Conservation (phyloP, 768 basidiomycete species). For the Hebeloma cylindrosporum region DNA sequence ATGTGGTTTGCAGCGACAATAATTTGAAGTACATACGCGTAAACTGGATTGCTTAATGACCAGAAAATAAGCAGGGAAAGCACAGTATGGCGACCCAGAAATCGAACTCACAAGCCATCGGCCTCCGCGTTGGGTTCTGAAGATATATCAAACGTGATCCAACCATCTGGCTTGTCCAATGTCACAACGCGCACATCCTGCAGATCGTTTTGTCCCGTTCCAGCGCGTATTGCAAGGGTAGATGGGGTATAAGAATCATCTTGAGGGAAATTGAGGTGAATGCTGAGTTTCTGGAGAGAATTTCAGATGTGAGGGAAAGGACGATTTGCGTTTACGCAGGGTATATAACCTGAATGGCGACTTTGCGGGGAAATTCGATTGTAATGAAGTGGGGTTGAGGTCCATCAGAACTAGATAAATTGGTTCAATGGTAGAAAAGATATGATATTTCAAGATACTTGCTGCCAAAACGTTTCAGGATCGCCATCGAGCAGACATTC, state of each 20-base stretch:
- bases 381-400: slow-evolving; percentile 97
- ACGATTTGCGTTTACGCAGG: background rate
- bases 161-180: slow-evolving; percentile 90
- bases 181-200: slow-evolving; percentile 88
- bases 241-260: slow-evolving; percentile 99
- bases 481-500: slow-evolving; percentile 89
- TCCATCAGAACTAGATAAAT: slow-evolving; percentile 71
- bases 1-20: slow-evolving; percentile 92
- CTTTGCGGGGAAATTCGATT: slow-evolving; percentile 87
- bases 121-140: slow-evolving; percentile 78
- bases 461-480: slow-evolving; percentile 98
- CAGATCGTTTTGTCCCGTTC: slow-evolving; percentile 87
- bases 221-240: slow-evolving; percentile 86
- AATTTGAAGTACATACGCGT: slow-evolving; percentile 88
- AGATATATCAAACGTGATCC: slow-evolving; percentile 86
- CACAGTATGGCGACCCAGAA: background rate
- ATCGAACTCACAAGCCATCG: slow-evolving; percentile 65
- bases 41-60: slow-evolving; percentile 70
- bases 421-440: background rate
- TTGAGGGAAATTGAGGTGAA: slow-evolving; percentile 73
- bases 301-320: background rate
- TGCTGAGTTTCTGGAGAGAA: slow-evolving; percentile 76
- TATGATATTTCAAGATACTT: slow-evolving; percentile 32
- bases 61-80: slow-evolving; percentile 4
- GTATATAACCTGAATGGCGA: slow-evolving; percentile 74